Evolutionary conservation across 495 filamentous ascomycete genomes (phyloP), one percentile per base, ranked within the genome.

Genomic region (Sabuloglossum arenarium): DNA sequence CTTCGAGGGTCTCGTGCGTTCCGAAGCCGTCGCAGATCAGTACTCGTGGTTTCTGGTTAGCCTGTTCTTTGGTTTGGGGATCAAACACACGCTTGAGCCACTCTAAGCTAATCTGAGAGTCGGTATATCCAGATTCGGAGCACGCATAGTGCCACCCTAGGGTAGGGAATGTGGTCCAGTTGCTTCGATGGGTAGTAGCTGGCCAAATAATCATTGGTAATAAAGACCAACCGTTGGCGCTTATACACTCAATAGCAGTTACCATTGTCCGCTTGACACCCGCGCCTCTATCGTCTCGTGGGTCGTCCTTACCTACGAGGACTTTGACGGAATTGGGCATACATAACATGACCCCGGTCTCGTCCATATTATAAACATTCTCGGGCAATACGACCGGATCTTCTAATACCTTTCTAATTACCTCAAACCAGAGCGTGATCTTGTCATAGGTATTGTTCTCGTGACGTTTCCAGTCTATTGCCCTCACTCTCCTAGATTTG

Each of bases 361-460:
- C 45, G 24, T 47, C 45, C 45, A 47, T 47, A 24, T 47, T 47
- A 47, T 47, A 47, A n/a, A 47, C 24, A 27, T 47, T 47, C 24
- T 47, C 63, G 37, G 32, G 25, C 0, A 64, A 59, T 25, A 66
- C 57, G 52, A 42, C 58, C 10, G 62, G 58, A 60, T 62, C 61
- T 52, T 66, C 50, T 51, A 66, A 55, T 31, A 62, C 56, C 57
- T 59, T 37, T 52, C 54, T 23, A 34, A 64, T 63, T 37, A 64
- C 59, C 45, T 65, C 59, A 62, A 69, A 69, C 66, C 61, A 71
- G 55, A 65, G 58, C 53, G 47, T 61, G 11, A 70, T 58, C 64
- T 70, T 71, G 9, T 64, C 57, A 62, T 68, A 65, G 30, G 66
- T 71, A 43, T 71, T 61, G 30, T 65, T 65, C 37, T 62, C 59